These are phyloP conservation scores for Talaromyces albobiverticillius DNA, from an alignment of 2,329 filamentous ascomycete species.

Conservation along the genomic window DNA sequence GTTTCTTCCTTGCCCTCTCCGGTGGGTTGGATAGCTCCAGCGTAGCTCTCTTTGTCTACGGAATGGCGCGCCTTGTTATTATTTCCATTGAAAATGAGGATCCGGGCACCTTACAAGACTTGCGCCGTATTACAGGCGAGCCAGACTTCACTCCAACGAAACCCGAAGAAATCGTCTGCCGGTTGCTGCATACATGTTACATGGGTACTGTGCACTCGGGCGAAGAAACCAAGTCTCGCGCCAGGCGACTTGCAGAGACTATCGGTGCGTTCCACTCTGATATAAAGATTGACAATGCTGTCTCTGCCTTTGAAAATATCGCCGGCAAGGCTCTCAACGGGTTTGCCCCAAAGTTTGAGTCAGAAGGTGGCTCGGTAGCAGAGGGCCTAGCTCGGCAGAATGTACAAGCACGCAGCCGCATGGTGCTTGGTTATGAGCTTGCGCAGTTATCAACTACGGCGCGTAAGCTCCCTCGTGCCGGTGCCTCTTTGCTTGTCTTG, in stretches of 20 bases:
- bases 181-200: conserved; percentile 62
- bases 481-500: conserved; percentile 60
- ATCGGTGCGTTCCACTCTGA: conserved; percentile 71
- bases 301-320: conserved; percentile 31
- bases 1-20: conserved; percentile 31
- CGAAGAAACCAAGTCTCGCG: conserved; percentile 62
- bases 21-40: conserved; percentile 33
- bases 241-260: conserved; percentile 53
- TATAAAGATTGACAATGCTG: conserved; percentile 67
- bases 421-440: conserved; percentile 60
- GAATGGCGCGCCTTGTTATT: conserved; percentile 31
- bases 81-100: conserved; percentile 25
- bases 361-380: conserved; percentile 58
- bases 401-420: conserved; percentile 62
- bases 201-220: conserved; percentile 68
- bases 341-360: conserved; percentile 60
- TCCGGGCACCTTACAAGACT: conserved; percentile 24
- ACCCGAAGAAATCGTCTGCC: conserved; percentile 56
- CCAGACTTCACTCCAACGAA: conserved; percentile 50
- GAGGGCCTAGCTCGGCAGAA: conserved; percentile 41
- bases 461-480: conserved; percentile 48
- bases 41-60: conserved; percentile 30
- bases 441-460: conserved; percentile 62
- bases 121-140: conserved; percentile 32
- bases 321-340: conserved; percentile 46